These are phyloP conservation scores for Auxenochlorella protothecoides DNA, from an alignment of 139 green algal species.

Conservation along the genomic window DNA sequence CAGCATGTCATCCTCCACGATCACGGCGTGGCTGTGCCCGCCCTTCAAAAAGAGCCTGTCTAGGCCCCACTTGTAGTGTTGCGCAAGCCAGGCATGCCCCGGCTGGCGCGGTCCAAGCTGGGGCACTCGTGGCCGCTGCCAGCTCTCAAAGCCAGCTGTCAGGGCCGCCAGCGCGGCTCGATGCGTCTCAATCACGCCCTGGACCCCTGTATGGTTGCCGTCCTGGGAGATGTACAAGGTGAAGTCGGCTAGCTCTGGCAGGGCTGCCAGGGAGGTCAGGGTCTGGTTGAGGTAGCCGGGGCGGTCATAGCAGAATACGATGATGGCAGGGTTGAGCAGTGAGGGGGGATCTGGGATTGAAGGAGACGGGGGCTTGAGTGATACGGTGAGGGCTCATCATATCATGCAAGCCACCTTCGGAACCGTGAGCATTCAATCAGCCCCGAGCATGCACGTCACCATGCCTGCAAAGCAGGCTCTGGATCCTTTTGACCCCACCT, in stretches of 20 bases:
- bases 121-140: slow-evolving; percentile 13
- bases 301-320: slow-evolving; percentile 33
- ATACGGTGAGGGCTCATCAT: too few relatives aligned
- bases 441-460: too few relatives aligned
- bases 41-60: slow-evolving; percentile 17
- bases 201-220: neutral
- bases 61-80: slow-evolving; percentile 38
- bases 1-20: slow-evolving; percentile 45
- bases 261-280: slow-evolving; percentile 14
- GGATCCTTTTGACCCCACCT: too few relatives aligned
- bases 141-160: slow-evolving; percentile 18
- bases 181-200: neutral
- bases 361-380: too few relatives aligned
- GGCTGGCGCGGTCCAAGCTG: slow-evolving; percentile 17
- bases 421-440: too few relatives aligned
- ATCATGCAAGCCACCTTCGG: too few relatives aligned
- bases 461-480: too few relatives aligned
- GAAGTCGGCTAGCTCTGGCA: slow-evolving; percentile 19
- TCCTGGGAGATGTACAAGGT: slow-evolving; percentile 32
- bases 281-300: slow-evolving; percentile 21
- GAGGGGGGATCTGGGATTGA: too few relatives aligned
- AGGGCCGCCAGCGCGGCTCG: neutral
- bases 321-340: slow-evolving; percentile 22
- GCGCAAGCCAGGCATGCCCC: slow-evolving; percentile 30
- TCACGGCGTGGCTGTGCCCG: slow-evolving; percentile 27